A percentile compares a stretch with the other conserved stretches of the same genome.
phyloP scores from a whole-genome alignment of 192 early-diverging fungal species.

The Coemansia sp. region DNA sequence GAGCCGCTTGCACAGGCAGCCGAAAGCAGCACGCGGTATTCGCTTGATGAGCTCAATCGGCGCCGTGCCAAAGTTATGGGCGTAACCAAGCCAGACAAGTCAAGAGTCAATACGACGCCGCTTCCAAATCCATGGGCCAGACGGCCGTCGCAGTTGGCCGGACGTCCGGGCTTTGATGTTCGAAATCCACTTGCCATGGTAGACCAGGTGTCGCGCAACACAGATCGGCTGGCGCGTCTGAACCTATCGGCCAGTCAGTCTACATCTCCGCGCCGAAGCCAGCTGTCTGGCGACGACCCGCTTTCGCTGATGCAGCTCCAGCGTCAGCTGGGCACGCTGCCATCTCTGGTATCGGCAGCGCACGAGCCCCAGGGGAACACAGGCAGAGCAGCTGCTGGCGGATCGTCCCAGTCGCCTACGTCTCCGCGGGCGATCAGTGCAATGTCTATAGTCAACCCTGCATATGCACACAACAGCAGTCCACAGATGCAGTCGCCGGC shows the following conservation, averaged over 20 bases:
- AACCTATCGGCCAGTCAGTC: constrained; percentile 29
- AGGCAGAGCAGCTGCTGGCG: background rate
- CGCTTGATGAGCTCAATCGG: constrained; percentile 47
- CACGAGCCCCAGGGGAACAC: background rate
- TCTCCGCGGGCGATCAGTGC: constrained; percentile 20
- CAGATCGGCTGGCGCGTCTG: constrained; percentile 35
- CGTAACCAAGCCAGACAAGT: constrained; percentile 32
- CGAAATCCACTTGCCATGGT: constrained; percentile 25
- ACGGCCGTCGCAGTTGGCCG: constrained; percentile 5
- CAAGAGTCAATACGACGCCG: constrained; percentile 43
- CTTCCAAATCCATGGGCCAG: constrained; percentile 54
- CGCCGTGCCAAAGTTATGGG: constrained; percentile 43
- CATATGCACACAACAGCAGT: background rate
- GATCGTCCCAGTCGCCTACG: background rate
- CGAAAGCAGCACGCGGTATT: constrained; percentile 19
- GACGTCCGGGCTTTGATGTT: constrained; percentile 14
- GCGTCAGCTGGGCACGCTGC: constrained; percentile 7
- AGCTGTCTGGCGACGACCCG: constrained; percentile 3
- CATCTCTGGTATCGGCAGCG: constrained; percentile 6
- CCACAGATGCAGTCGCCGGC: background rate
- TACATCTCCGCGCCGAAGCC: constrained; percentile 5
- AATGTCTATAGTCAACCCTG: constrained; percentile 22
- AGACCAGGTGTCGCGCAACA: constrained; percentile 40
- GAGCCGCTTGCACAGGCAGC: constrained; percentile 42
- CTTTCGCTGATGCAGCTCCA: constrained; percentile 4